Percentiles rank a stretch among this genome's conserved stretches.
These are phyloP conservation scores for Thyridium curvatum DNA, from an alignment of 2,329 filamentous ascomycete species.

Conservation along the genomic window DNA sequence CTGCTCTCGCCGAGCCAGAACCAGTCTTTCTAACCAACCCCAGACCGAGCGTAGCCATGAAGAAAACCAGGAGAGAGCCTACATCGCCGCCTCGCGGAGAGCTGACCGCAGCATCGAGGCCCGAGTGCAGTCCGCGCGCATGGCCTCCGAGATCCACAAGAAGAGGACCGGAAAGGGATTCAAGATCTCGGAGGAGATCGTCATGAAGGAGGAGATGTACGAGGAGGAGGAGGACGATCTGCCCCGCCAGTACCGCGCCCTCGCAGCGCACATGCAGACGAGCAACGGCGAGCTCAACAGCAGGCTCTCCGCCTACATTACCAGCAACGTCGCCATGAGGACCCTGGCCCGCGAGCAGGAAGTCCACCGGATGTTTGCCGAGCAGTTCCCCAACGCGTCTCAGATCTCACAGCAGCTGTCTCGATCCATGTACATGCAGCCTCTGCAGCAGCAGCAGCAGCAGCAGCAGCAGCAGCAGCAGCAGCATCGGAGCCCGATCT, in stretches of 20 bases:
- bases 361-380: conserved; percentile 39
- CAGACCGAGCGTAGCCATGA: conserved; percentile 71
- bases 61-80: conserved; percentile 82
- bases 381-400: conserved; percentile 34
- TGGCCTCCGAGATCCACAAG: conserved; percentile 89
- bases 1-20: too few species aligned
- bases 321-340: conserved; percentile 35
- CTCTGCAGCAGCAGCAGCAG: conserved; percentile 11
- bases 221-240: conserved; percentile 87
- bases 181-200: conserved; percentile 78
- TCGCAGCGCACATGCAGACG: conserved; percentile 57
- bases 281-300: conserved; percentile 55
- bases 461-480: conserved; percentile 6
- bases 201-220: conserved; percentile 91
- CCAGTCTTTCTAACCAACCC: conserved; percentile 19
- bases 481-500: background rate
- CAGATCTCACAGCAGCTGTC: conserved; percentile 21
- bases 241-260: conserved; percentile 54
- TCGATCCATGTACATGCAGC: conserved; percentile 18
- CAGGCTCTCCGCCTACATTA: conserved; percentile 44
- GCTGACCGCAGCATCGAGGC: conserved; percentile 85
- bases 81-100: conserved; percentile 83
- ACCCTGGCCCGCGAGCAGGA: conserved; percentile 36
- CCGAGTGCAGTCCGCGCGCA: conserved; percentile 76
- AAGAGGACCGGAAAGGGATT: conserved; percentile 77